Conservation (phyloP, 2,329 filamentous ascomycete genomes). For the Aspergillus unguis region DNA sequence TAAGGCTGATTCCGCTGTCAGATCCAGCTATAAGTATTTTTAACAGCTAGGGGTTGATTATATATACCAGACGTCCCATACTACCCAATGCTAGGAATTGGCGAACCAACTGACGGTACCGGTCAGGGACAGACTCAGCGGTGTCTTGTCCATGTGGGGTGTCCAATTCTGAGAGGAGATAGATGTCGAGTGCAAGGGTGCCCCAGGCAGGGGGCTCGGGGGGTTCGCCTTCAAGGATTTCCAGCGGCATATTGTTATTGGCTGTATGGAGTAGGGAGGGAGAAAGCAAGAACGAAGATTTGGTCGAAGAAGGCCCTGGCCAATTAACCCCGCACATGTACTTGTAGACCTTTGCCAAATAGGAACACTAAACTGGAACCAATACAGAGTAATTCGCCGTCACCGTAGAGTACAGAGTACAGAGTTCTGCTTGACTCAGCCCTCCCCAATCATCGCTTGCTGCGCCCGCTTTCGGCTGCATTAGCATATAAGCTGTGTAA, state of each 20-base stretch:
- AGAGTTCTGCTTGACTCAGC: background rate
- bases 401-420: no score
- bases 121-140: background rate
- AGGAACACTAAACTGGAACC: no score
- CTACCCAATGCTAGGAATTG: background rate
- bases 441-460: background rate
- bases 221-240: background rate
- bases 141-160: background rate
- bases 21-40: no score
- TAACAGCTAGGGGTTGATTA: no score
- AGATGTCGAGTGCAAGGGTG: background rate
- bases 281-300: no score
- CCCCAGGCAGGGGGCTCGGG: background rate
- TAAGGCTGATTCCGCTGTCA: background rate
- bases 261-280: no score
- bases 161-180: slow-evolving; percentile 1
- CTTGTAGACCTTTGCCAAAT: no score
- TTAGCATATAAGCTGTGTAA: background rate
- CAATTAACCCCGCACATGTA: no score
- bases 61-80: background rate
- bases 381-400: no score
- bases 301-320: no score
- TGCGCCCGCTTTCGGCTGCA: background rate
- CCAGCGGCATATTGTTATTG: background rate
- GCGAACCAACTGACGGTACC: background rate